Conservation (phyloP, 164 flowering plant genomes). For the Berberis vulgaris region DNA sequence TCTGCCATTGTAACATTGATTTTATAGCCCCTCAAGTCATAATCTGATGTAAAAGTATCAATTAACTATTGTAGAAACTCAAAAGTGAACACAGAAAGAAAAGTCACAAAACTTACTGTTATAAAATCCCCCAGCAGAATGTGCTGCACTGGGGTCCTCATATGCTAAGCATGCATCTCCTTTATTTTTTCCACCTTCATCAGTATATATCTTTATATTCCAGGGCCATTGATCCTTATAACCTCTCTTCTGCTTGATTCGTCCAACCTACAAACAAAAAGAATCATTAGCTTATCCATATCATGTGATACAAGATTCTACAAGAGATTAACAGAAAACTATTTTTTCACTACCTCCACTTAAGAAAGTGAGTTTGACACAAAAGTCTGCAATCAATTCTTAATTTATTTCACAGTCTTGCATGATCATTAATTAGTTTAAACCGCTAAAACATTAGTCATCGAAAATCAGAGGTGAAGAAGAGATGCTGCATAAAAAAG, state of each 20-base stretch:
- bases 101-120: slow-evolving; percentile 34
- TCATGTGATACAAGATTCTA: too few relatives aligned
- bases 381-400: too few relatives aligned
- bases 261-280: slow-evolving; percentile 54
- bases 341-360: too few relatives aligned
- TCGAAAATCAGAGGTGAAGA: too few relatives aligned
- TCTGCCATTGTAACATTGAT: slow-evolving; percentile 92
- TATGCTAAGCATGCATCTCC: slow-evolving; percentile 83
- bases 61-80: neutral
- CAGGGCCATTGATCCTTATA: slow-evolving; percentile 99
- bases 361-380: too few relatives aligned
- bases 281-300: neutral
- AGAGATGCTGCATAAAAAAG: too few relatives aligned
- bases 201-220: slow-evolving; percentile 84
- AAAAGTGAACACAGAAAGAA: neutral
- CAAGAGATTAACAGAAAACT: too few relatives aligned
- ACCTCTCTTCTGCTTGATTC: slow-evolving; percentile 95
- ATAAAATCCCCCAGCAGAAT: slow-evolving; percentile 91
- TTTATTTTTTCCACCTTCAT: slow-evolving; percentile 80
- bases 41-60: slow-evolving; percentile 33
- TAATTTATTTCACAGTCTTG: too few relatives aligned
- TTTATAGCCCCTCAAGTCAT: slow-evolving; percentile 76
- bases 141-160: slow-evolving; percentile 99
- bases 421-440: too few relatives aligned
- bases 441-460: too few relatives aligned